phyloP scores from a whole-genome alignment of 495 filamentous ascomycete genomes.

The Penicillium odoratum region DNA sequence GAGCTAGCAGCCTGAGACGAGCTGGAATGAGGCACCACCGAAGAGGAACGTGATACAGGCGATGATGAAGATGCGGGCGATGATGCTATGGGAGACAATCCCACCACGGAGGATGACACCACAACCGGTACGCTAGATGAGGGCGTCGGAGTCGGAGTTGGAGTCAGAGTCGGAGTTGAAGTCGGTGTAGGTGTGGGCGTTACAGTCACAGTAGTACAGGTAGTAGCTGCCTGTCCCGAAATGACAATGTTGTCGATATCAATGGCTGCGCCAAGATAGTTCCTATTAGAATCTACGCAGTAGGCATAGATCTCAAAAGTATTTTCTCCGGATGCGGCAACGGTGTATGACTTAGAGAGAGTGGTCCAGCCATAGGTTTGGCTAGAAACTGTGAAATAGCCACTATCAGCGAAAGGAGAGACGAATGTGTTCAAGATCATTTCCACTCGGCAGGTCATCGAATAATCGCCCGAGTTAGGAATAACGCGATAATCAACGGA shows the following conservation, averaged over 20 bases:
- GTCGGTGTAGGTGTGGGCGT: background rate
- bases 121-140: background rate
- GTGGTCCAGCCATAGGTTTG: background rate
- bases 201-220: background rate
- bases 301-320: slow-evolving; percentile 3
- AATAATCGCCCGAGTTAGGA: background rate
- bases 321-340: background rate
- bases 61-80: background rate
- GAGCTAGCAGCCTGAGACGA: background rate
- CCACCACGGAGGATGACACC: background rate
- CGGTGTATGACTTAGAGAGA: background rate
- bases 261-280: background rate
- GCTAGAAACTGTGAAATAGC: background rate
- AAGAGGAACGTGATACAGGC: background rate
- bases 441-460: background rate
- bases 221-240: background rate
- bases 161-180: background rate
- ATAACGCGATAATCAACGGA: background rate
- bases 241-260: slow-evolving; percentile 1
- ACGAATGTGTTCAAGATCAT: too few relatives aligned
- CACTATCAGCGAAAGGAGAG: background rate
- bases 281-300: background rate
- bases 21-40: background rate
- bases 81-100: background rate
- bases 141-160: background rate